These are phyloP conservation scores for Persicaria maculosa DNA, from an alignment of 148 eudicot species.

Conservation along the genomic window DNA sequence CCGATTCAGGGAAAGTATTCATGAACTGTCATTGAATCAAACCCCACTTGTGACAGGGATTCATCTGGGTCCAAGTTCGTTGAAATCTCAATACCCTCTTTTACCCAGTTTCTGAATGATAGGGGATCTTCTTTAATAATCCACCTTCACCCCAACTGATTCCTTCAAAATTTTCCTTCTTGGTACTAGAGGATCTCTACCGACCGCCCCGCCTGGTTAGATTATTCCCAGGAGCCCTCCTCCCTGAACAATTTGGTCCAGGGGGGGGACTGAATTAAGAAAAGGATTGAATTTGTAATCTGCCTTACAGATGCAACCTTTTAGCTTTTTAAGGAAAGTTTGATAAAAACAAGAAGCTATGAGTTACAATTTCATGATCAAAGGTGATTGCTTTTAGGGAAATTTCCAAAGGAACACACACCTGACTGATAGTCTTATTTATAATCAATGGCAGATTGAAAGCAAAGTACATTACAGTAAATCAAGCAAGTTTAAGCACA, in stretches of 20 bases:
- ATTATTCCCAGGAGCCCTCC: no score
- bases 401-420: no score
- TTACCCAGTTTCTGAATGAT: slow-evolving; percentile 5
- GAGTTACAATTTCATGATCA: not conserved
- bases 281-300: no score
- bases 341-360: not conserved
- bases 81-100: not conserved
- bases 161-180: not conserved
- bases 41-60: not conserved
- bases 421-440: no score
- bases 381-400: not conserved
- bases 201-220: no score
- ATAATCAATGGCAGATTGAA: not conserved
- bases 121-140: not conserved
- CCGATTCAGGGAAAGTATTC: not conserved
- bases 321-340: not conserved
- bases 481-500: not conserved
- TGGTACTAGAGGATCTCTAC: no score
- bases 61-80: not conserved
- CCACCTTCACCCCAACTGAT: not conserved
- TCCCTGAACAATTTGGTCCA: no score
- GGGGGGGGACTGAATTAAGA: no score
- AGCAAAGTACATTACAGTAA: not conserved
- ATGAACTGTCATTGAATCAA: not conserved
- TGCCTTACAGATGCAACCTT: no score